phyloP scores from a whole-genome alignment of 441 rosid species.

The Pelargonium cotyledonis region DNA sequence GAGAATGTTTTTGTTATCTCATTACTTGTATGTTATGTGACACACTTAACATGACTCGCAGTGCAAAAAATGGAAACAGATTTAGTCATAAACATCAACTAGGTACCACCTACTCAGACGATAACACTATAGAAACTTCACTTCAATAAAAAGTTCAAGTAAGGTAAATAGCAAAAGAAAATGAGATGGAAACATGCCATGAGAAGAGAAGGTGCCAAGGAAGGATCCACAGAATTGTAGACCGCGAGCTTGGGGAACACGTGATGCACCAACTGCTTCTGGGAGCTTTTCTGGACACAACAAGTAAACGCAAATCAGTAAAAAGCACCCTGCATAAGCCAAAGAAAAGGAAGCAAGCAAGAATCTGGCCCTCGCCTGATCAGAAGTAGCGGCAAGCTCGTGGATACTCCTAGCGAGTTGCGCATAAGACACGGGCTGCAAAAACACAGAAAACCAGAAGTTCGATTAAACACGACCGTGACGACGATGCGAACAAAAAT shows the following conservation, averaged over 20 bases:
- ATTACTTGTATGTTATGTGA: too few species aligned
- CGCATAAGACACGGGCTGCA: constrained; percentile 92
- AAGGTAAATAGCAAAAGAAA: neutral
- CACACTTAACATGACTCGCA: neutral
- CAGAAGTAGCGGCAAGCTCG: constrained; percentile 89
- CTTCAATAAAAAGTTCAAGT: neutral
- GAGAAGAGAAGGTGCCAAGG: constrained; percentile 98
- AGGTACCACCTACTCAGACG: neutral
- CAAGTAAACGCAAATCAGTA: neutral
- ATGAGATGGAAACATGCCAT: constrained; percentile 51
- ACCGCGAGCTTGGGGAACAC: constrained; percentile 98
- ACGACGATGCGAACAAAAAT: too few species aligned
- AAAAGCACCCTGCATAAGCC: too few species aligned
- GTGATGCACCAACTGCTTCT: constrained; percentile 82
- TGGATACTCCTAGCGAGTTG: constrained; percentile 99
- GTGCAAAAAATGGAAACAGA: neutral
- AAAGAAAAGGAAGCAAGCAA: neutral
- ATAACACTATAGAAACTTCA: neutral
- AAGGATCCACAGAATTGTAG: constrained; percentile 97
- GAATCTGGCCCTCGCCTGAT: constrained; percentile 52
- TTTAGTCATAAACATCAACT: neutral
- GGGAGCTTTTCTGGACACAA: constrained; percentile 72
- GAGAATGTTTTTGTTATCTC: neutral
- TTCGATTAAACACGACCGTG: neutral
- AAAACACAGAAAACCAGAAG: constrained; percentile 10